A percentile compares a stretch with the other conserved stretches of the same genome.
Conservation (phyloP, 768 basidiomycete species). For the Boletus barrowsii region DNA sequence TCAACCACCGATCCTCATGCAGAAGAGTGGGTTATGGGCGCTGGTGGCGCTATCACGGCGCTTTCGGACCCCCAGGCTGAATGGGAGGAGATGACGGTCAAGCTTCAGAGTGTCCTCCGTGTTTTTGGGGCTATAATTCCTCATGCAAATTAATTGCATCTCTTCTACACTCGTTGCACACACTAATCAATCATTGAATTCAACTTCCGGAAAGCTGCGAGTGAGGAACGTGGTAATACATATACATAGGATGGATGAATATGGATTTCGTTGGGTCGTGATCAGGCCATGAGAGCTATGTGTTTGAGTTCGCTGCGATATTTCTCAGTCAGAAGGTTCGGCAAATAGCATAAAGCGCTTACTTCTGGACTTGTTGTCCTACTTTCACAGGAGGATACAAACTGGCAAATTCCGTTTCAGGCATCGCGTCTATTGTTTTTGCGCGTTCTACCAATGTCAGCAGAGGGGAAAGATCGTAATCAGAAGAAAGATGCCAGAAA, state of each 20-base stretch:
- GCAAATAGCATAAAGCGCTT: slow-evolving; percentile 22
- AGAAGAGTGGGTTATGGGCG: slow-evolving; percentile 78
- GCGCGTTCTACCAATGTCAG: slow-evolving; percentile 50
- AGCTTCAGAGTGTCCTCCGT: slow-evolving; percentile 73
- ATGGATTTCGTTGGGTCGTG: neutral
- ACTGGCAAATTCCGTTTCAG: slow-evolving; percentile 24
- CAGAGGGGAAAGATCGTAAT: slow-evolving; percentile 71
- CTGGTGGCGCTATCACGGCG: slow-evolving; percentile 96
- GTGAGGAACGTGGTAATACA: neutral
- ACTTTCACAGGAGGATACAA: slow-evolving; percentile 77
- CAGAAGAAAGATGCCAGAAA: slow-evolving; percentile 92
- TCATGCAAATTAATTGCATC: slow-evolving; percentile 15
- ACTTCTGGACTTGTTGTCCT: slow-evolving; percentile 86
- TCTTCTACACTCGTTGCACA: neutral
- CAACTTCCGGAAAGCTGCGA: slow-evolving; percentile 28
- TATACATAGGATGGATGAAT: neutral
- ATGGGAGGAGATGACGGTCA: slow-evolving; percentile 94
- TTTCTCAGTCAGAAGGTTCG: slow-evolving; percentile 6
- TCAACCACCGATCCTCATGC: slow-evolving; percentile 10
- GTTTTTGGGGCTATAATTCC: slow-evolving; percentile 48
- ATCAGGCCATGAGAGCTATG: slow-evolving; percentile 74
- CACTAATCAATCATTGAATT: slow-evolving; percentile 26
- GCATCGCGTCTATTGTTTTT: slow-evolving; percentile 39
- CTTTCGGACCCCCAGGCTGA: slow-evolving; percentile 81
- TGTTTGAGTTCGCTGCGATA: slow-evolving; percentile 68